Percentiles rank a stretch among this genome's conserved stretches.
These are phyloP conservation scores for Babjeviella inositovora DNA, from an alignment of 805 yeast genomes.

Conservation along the genomic window DNA sequence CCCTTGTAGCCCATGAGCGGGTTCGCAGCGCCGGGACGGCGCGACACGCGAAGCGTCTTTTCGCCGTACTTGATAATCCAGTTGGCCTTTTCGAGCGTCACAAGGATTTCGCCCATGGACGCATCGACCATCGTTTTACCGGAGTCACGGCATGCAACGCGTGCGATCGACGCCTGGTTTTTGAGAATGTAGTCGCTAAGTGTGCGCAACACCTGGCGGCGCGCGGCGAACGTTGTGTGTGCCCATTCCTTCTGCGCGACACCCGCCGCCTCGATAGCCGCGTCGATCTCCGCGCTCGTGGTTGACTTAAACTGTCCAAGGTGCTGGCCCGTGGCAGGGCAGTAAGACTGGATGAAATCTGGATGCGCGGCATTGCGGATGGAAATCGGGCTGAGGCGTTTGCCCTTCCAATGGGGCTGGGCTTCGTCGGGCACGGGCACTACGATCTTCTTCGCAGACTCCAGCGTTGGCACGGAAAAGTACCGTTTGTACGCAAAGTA, in stretches of 20 bases:
- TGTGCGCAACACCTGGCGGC: conserved; percentile 59
- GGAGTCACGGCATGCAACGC: conserved; percentile 91
- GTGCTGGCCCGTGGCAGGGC: conserved; percentile 93
- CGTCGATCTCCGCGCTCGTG: conserved; percentile 57
- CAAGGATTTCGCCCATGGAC: conserved; percentile 91
- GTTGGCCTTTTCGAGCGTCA: conserved; percentile 79
- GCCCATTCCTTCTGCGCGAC: conserved; percentile 37
- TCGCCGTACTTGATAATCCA: conserved; percentile 87
- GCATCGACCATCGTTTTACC: conserved; percentile 96
- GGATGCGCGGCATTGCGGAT: conserved; percentile 49
- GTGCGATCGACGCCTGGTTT: conserved; percentile 75
- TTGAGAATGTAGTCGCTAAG: conserved; percentile 55
- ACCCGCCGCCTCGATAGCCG: conserved; percentile 32
- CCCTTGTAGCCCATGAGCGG: conserved; percentile 77
- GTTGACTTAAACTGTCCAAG: conserved; percentile 59
- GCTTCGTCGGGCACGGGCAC: conserved; percentile 61
- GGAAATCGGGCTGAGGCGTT: conserved; percentile 49
- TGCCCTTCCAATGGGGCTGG: conserved; percentile 85
- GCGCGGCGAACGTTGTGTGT: conserved; percentile 38
- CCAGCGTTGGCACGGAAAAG: conserved; percentile 4
- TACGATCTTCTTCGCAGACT: conserved; percentile 27
- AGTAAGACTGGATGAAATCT: conserved; percentile 59
- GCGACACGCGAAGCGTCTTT: conserved; percentile 46
- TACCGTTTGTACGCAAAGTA: conserved; percentile 1
- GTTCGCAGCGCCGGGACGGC: conserved; percentile 79